These are phyloP conservation scores for Sutorius australiensis DNA, from an alignment of 768 basidiomycete species.

Conservation along the genomic window DNA sequence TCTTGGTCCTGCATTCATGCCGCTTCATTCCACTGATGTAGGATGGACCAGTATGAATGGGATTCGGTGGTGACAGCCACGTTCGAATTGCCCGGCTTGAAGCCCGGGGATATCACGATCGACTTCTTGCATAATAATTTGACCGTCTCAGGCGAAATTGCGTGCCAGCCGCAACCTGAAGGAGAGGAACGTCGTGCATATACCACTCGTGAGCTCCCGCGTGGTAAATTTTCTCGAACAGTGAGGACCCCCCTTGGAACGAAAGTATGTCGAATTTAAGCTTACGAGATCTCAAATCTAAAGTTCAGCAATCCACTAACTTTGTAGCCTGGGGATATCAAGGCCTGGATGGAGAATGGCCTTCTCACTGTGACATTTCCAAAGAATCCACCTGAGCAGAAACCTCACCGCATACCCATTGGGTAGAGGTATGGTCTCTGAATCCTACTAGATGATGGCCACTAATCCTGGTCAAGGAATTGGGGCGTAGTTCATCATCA, in stretches of 20 bases:
- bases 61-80: too few relatives aligned
- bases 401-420: not conserved
- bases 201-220: not conserved
- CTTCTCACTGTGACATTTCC: not conserved
- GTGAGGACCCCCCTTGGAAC: not conserved
- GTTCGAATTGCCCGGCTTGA: too few relatives aligned
- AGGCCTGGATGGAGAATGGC: not conserved
- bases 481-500: not conserved
- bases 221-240: not conserved
- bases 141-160: too few relatives aligned
- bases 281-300: not conserved
- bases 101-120: too few relatives aligned
- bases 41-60: too few relatives aligned
- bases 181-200: too few relatives aligned
- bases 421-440: not conserved
- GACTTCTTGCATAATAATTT: too few relatives aligned
- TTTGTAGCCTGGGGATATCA: not conserved
- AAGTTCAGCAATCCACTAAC: not conserved
- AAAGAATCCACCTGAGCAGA: not conserved
- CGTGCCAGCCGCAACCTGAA: too few relatives aligned
- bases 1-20: too few relatives aligned
- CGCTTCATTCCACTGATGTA: too few relatives aligned
- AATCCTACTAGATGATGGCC: not conserved
- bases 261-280: not conserved
- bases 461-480: not conserved